phyloP scores from a whole-genome alignment of 371 early-diverging fungal genomes.

The Mortierella sp. region DNA sequence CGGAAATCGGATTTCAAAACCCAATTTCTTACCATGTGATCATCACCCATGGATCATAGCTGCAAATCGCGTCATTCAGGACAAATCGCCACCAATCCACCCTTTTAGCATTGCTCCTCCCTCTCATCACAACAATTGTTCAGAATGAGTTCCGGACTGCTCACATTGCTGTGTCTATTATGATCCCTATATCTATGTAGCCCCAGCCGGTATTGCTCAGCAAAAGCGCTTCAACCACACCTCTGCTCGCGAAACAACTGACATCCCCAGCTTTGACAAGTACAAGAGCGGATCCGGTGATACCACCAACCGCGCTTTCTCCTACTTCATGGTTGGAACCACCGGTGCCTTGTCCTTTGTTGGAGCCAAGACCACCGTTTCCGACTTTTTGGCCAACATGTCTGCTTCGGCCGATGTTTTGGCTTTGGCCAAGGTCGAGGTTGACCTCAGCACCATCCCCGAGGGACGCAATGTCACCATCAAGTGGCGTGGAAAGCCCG shows the following conservation, averaged over 20 bases:
- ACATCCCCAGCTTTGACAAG: constrained; percentile 75
- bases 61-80: neutral
- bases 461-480: constrained; percentile 97
- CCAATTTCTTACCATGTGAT: neutral
- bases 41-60: neutral
- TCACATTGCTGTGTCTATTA: neutral
- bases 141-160: neutral
- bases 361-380: constrained; percentile 93
- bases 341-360: constrained; percentile 88
- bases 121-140: neutral
- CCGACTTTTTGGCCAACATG: constrained; percentile 92
- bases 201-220: constrained; percentile 46
- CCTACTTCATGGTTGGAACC: constrained; percentile 96
- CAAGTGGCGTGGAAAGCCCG: constrained; percentile 99
- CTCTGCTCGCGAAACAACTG: constrained; percentile 62
- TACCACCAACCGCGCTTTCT: constrained; percentile 81
- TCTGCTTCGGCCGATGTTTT: constrained; percentile 97
- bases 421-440: constrained; percentile 98
- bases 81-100: neutral
- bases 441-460: constrained; percentile 91
- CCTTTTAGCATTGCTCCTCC: neutral
- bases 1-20: neutral
- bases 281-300: constrained; percentile 74
- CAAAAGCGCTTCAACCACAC: constrained; percentile 68
- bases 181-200: constrained; percentile 21